Base-by-base conservation (phyloP, 2,329 filamentous ascomycete species). In the Colletotrichum cereale region DNA sequence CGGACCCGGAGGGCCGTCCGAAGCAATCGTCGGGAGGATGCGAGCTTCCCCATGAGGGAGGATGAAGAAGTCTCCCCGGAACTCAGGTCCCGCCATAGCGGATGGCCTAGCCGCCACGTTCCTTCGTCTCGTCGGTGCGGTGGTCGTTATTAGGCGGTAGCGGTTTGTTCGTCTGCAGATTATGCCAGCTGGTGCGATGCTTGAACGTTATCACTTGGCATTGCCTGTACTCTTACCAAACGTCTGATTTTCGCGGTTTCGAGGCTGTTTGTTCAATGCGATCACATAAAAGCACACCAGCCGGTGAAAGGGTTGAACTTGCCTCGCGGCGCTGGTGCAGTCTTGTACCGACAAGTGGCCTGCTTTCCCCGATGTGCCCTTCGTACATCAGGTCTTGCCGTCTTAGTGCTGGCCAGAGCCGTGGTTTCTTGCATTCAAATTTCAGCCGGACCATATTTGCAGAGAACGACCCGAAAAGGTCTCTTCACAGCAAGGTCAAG, bases 51-150 rank as follows among this genome's bases (percentile, higher is more conserved):
- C 4, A 8, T 16, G 8, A 3, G 52, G 66, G 12, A 47, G 44
- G n/a, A 68, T 63, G 50, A 63, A 18, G 50, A 68, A 60, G 40
- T 65, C 66, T 42, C 66, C 60, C 34, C 50, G 42, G 42, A 68
- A 64, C 6, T 34, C 34, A 6, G n/a, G 58, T 2, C 40, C 38
- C 7, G 11, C 4, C 18, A n/a, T 12, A n/a, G 36, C 36, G 36
- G 36, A 47, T 61, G 58, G 26, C 26, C 5, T 36, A n/a, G 11
- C 24, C 16, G 48, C 48, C 48, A 26, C 29, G n/a, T 31, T 7
- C 21, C 3, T 18, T 56, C 8, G 16, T 56, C 3, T 5, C 10
- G 18, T 24, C 21, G 12, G 12, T 50, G 3, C 48, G 12, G 42
- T 44, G n/a, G 18, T 21, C 42, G 4, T 16, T 2, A 8, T 29